Conservation (phyloP, 805 yeast species). For the Metschnikowia aberdeeniae region DNA sequence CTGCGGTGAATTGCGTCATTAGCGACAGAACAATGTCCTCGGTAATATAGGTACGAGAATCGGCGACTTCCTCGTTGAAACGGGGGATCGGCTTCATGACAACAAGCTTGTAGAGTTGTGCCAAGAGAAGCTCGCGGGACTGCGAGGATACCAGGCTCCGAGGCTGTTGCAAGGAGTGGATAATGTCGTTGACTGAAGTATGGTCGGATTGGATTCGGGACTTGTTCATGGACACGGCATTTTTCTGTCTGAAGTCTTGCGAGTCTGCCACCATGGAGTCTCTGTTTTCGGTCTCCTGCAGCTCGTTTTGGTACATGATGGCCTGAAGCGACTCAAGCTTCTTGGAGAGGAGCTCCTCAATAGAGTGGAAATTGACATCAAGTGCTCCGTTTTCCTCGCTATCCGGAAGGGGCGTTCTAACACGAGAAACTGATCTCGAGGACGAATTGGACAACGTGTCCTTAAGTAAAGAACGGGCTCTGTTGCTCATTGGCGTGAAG, state of each 20-base stretch:
- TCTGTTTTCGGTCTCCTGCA: slow-evolving; percentile 16
- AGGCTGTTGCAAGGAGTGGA: slow-evolving; percentile 37
- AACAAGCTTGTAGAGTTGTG: slow-evolving; percentile 47
- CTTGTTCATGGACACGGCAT: slow-evolving; percentile 30
- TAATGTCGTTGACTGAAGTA: slow-evolving; percentile 43
- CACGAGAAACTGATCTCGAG: slow-evolving; percentile 30
- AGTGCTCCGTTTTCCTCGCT: slow-evolving; percentile 33
- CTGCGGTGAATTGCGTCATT: slow-evolving; percentile 28
- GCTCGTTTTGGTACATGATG: slow-evolving; percentile 14
- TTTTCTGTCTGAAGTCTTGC: slow-evolving; percentile 24
- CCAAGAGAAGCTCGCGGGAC: slow-evolving; percentile 47
- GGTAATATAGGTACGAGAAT: slow-evolving; percentile 29
- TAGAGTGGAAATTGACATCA: slow-evolving; percentile 31
- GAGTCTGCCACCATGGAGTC: slow-evolving; percentile 20
- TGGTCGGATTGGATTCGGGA: slow-evolving; percentile 32
- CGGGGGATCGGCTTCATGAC: slow-evolving; percentile 38
- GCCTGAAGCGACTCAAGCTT: slow-evolving; percentile 31
- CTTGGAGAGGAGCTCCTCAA: slow-evolving; percentile 32
- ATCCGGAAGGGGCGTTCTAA: slow-evolving; percentile 32
- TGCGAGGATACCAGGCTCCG: slow-evolving; percentile 44
- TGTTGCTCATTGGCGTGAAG: neutral
- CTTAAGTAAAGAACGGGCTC: slow-evolving; percentile 11
- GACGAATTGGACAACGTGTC: slow-evolving; percentile 24
- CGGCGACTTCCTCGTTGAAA: slow-evolving; percentile 33
- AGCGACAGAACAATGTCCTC: slow-evolving; percentile 34